phyloP scores from a whole-genome alignment of 192 early-diverging fungal genomes.

The Glomus cerebriforme region DNA sequence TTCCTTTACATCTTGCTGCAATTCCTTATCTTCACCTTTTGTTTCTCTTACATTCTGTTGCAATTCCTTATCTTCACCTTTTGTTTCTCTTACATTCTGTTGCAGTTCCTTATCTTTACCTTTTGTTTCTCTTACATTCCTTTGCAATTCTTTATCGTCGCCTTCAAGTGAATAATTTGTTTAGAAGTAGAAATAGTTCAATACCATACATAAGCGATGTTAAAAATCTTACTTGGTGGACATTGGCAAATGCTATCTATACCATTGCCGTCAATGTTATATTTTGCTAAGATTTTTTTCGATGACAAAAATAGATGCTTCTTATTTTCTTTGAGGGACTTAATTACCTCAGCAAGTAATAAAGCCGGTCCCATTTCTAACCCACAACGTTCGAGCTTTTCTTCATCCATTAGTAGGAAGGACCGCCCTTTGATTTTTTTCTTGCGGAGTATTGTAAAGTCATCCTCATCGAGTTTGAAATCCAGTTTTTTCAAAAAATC shows the following conservation, averaged over 20 bases:
- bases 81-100: no score
- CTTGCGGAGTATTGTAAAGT: conserved; percentile 4
- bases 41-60: no score
- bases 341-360: background rate
- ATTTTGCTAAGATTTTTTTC: conserved; percentile 17
- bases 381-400: conserved; percentile 6
- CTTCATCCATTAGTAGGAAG: conserved; percentile 13
- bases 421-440: background rate
- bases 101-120: no score
- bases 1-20: no score
- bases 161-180: background rate
- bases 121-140: background rate
- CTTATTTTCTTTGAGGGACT: background rate
- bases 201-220: background rate
- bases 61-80: no score
- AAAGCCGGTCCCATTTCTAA: background rate
- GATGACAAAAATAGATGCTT: background rate
- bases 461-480: no score
- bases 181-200: background rate
- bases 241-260: background rate
- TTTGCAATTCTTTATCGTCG: background rate
- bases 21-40: no score
- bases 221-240: no score
- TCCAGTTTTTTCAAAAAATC: no score
- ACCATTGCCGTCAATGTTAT: background rate